Base-by-base conservation (phyloP, 2,329 filamentous ascomycete genomes). In the Cytospora piceae region DNA sequence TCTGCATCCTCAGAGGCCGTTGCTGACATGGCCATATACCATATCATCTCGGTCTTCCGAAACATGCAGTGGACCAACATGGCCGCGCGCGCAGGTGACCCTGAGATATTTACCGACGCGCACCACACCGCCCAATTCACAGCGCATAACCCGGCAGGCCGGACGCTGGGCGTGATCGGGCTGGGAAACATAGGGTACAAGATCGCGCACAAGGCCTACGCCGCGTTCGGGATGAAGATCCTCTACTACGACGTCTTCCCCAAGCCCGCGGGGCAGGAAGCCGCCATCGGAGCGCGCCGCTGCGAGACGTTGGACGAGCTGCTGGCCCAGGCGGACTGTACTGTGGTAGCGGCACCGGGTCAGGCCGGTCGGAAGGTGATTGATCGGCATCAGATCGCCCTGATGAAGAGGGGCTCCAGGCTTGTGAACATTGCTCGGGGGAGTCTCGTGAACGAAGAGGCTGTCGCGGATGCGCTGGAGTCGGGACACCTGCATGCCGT, bases 1-100 rank as follows among this genome's bases (percentile, higher is more conserved):
- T 79, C 82, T 1, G 85, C 86, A 0, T 87, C 83, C 51, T 85
- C 85, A 0, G 86, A 89, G 70, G 83, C 85, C 11, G 87, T 89
- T 2, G 85, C 86, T 27, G 86, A 89, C 69, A 82, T 84, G 62
- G 84, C 85, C 0, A 77, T 89, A 54, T 86, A 84, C 72, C 80
- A 87, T 57, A 84, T 89, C 60, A 78, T 89, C 11, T 80, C 81
- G 24, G 81, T 81, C 2, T 89, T 87, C 75, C 82, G 87, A 46
- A 81, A 84, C 29, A 79, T 89, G 56, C 77, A 81, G 6, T 88
- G 84, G 83, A 83, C 80, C 4, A 77, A 81, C 32, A 74, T 79
- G 31, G 84, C 84, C 4, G 85, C 85, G 0, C 78, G 83, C 7
- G 78, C 79, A 3, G 74, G 77, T 20, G 75, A 80, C 62, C 68